Conservation (phyloP, 495 filamentous ascomycete genomes). For the Penicilliopsis zonata region DNA sequence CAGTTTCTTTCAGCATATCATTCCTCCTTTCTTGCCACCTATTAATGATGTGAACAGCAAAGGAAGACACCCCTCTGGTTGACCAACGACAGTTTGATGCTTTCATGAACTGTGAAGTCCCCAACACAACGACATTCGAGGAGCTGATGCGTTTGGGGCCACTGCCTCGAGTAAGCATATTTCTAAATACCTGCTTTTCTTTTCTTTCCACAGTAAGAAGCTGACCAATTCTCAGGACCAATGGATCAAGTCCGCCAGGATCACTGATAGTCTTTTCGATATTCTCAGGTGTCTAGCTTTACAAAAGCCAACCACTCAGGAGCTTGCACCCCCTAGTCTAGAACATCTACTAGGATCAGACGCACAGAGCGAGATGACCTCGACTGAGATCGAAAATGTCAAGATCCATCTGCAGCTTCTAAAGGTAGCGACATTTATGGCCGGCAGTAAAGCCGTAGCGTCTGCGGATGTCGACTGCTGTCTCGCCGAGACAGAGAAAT, state of each 20-base stretch:
- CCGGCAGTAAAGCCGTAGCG: conserved; percentile 22
- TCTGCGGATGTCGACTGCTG: conserved; percentile 18
- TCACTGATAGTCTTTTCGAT: conserved; percentile 25
- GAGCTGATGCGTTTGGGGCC: conserved; percentile 28
- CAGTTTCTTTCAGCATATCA: conserved; percentile 4
- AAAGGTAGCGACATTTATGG: conserved; percentile 20
- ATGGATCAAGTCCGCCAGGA: conserved; percentile 24
- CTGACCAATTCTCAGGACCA: conserved; percentile 22
- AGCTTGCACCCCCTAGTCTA: conserved; percentile 17
- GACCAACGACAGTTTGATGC: conserved; percentile 26
- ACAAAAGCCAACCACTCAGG: conserved; percentile 20
- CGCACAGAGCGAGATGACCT: conserved; percentile 20
- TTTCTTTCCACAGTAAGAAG: too few relatives aligned
- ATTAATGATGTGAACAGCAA: conserved; percentile 11
- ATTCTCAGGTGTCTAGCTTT: conserved; percentile 18
- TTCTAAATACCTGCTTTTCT: too few relatives aligned
- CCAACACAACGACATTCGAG: conserved; percentile 25
- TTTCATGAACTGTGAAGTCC: conserved; percentile 35
- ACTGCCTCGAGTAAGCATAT: conserved; percentile 27
- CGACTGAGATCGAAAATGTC: conserved; percentile 18
- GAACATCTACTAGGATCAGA: conserved; percentile 13
- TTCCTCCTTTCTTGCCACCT: not conserved
- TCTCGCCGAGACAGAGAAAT: conserved; percentile 23
- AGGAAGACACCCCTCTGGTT: conserved; percentile 12
- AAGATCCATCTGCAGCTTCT: conserved; percentile 22